Evolutionary conservation across 192 early-diverging fungal species (phyloP), one percentile per base, ranked within the genome.

Genomic region (Haplosporangium gracile): DNA sequence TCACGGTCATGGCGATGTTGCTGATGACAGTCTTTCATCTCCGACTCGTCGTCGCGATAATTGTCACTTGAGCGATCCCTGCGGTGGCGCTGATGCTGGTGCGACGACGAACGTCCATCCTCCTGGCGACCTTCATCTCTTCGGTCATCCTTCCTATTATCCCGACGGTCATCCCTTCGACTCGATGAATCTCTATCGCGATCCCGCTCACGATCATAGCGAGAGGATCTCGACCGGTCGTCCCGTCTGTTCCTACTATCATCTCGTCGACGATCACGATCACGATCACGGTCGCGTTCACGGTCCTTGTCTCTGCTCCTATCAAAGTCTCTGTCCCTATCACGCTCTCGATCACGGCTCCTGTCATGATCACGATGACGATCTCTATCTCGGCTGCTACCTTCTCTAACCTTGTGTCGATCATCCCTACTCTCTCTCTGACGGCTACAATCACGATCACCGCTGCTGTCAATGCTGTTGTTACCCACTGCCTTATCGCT

Each of bases 161-260:
- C 77, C 20, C 73, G 49, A 16, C 71, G 53, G 47, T 79, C 82
- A 18, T 74, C 38, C 16, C 42, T 55, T 32, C 77, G 72, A 36
- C 18, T 71, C 77, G 63, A 24, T 43, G 72, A 26, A 18, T 80
- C 60, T 36, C 68, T 51, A 36, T 77, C 75, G 43, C 47, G 74
- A 26, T 70, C 75, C 4, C 70, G 69, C 18, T 85, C 84, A 22
- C 84, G 53, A 34, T 81, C 75, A 70, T 70, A 24, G 18, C 81
- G 81, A 20, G 68, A 76, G 10, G 79, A 75, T 26, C 65, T 72
- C 38, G 72, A 69, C 32, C 75, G 49, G 57, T 76, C 74, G 16
- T 45, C 29, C 15, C 29, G 11, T 43, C 76, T 38, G 43, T 77
- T 65, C 24, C 65, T 39, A 45, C 45, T 65, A 34, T 45, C 42